Percentiles rank a stretch among this genome's conserved stretches.
phyloP scores from a whole-genome alignment of 306 rosid genomes.

The Quercus rubra region DNA sequence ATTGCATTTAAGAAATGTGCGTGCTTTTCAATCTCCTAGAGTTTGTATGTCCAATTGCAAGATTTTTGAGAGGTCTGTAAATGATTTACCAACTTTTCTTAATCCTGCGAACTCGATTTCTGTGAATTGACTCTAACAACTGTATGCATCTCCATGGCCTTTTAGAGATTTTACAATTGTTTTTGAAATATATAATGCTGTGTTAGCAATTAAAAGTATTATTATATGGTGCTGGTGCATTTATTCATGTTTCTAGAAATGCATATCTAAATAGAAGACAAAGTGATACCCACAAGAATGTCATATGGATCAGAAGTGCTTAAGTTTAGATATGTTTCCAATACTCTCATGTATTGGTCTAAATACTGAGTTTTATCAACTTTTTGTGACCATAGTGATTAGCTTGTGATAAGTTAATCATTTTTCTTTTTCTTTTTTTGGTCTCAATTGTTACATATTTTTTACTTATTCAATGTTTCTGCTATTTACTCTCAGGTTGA shows the following conservation, averaged over 20 bases:
- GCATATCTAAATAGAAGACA: no score
- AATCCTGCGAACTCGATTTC: background rate
- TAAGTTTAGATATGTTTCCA: background rate
- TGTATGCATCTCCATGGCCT: background rate
- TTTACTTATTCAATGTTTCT: background rate
- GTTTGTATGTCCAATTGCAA: background rate
- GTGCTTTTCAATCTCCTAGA: background rate
- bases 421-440: background rate
- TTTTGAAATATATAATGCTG: background rate
- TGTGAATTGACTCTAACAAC: background rate
- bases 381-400: background rate
- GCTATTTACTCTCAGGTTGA: conserved; percentile 44
- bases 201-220: background rate
- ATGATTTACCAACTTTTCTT: background rate
- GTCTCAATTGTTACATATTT: background rate
- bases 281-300: no score
- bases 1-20: background rate
- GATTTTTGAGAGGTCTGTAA: background rate
- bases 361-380: background rate
- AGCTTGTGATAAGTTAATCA: conserved; percentile 3
- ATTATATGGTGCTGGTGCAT: background rate
- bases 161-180: background rate
- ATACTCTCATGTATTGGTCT: background rate
- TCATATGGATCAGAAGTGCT: background rate
- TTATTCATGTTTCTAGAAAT: no score